Base-by-base conservation (phyloP, 305 asterid species). In the Rubia balearica region DNA sequence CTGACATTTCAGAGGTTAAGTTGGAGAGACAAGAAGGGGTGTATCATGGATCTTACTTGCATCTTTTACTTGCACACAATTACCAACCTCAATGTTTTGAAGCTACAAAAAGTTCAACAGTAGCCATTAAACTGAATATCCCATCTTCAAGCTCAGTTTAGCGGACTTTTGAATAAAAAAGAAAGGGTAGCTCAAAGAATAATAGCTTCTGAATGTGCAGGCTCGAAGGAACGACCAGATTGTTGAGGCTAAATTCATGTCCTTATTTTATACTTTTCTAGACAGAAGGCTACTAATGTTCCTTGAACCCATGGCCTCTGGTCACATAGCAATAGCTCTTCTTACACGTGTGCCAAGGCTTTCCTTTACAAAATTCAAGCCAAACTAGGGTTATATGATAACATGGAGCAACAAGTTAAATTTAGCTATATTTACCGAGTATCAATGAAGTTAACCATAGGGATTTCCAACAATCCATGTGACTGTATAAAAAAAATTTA, bases 401-500 rank as follows among this genome's bases (percentile, higher is more conserved):
- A 11, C 33, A 22, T 33, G 71, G 30, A 14, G 71, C 61, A 16
- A 49, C 27, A 68, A 36, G 33, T 33, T 27, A 7, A 9, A 16
- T 3, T 24, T 7, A 36, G 33, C 33, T 27, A 7, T 5, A 16
- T 3, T 24, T 7, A 48, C 14, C 17, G 1, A 43, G 11, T 42
- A 42, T 43, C 12, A 9, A 19, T 11, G n/a, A 43, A 42, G 49
- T 30, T 6, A 30, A 33, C 8, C 55, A 14, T 48, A 16, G 38
- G 46, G 63, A 30, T 68, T 16, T 57, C 69, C 43, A 72, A 68
- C 63, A 48, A 21, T 30, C 72, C 56, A 59, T 45, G 24, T 17
- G 33, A 42, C 42, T 57, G 57, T 3, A 53, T 4, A 38, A 43
- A 13, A 2, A 36, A 64, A 1, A 51, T n/a, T 17, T 16, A 66